Percentiles rank a stretch among this genome's conserved stretches.
phyloP scores from a whole-genome alignment of 805 yeast species.

The Jamesozyma hellenica region DNA sequence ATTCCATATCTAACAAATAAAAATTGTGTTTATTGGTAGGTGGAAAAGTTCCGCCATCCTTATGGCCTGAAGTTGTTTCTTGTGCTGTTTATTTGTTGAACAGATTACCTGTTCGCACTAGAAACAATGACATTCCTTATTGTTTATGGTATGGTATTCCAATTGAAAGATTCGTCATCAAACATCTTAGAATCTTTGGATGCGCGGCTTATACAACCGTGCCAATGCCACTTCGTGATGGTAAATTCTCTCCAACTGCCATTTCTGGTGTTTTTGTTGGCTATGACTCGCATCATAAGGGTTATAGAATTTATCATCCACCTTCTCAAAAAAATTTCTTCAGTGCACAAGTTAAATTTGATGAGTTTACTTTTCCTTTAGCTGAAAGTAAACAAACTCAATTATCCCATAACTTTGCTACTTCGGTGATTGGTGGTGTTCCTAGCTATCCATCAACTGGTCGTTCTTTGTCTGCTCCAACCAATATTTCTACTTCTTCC shows the following conservation, averaged over 20 bases:
- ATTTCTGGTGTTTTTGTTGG: constrained; percentile 5
- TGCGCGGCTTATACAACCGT: constrained; percentile 9
- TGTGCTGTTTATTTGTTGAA: constrained; percentile 8
- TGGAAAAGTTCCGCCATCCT: constrained; percentile 7
- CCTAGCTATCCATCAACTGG: not conserved
- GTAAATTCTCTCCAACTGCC: constrained; percentile 2
- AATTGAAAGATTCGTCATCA: too few species aligned
- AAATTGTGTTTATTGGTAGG: not conserved
- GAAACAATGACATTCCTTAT: constrained; percentile 3
- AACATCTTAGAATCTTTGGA: constrained; percentile 9
- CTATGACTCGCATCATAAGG: constrained; percentile 2
- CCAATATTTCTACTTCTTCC: not conserved
- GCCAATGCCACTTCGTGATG: constrained; percentile 3
- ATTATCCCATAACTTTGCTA: not conserved
- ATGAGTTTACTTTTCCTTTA: constrained; percentile 5
- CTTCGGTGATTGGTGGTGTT: not conserved
- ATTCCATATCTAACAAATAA: too few species aligned
- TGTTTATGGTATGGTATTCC: too few species aligned
- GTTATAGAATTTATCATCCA: constrained; percentile 4
- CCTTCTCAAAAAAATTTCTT: not conserved
- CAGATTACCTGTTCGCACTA: constrained; percentile 8
- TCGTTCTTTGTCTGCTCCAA: not conserved
- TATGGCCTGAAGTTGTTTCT: constrained; percentile 12
- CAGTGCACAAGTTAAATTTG: constrained; percentile 6
- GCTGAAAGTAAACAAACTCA: not conserved